Conservation (phyloP, 139 green algal species). For the Limnomonas spitsbergensis region DNA sequence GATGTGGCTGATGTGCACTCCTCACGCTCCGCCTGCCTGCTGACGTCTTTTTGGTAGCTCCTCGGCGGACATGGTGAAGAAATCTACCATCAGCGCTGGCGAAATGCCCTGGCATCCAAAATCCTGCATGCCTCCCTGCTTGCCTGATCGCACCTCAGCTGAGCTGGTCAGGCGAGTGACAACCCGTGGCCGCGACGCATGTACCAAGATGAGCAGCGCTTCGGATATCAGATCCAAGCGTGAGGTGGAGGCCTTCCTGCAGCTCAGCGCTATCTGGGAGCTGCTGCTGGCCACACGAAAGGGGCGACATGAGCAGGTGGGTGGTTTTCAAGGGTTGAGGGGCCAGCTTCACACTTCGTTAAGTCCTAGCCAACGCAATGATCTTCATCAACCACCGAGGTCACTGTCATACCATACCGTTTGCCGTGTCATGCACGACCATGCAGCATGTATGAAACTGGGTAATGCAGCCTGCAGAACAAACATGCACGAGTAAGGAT, state of each 20-base stretch:
- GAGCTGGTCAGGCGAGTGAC: not conserved
- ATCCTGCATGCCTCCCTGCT: too few species aligned
- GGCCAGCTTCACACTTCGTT: too few species aligned
- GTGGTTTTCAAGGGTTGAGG: not conserved
- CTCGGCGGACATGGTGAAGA: not conserved
- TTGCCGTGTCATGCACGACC: not conserved
- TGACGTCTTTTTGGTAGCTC: too few species aligned
- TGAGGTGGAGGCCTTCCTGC: slow-evolving; percentile 40
- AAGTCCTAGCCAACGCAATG: too few species aligned
- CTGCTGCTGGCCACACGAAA: slow-evolving; percentile 30
- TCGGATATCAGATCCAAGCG: slow-evolving; percentile 17
- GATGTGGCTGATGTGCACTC: too few species aligned
- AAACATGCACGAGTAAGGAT: not conserved
- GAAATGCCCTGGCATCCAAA: too few species aligned
- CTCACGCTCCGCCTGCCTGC: too few species aligned
- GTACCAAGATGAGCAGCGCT: not conserved
- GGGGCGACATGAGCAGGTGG: slow-evolving; percentile 34
- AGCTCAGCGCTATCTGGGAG: slow-evolving; percentile 37
- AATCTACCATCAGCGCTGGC: too few species aligned
- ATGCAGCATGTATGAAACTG: not conserved
- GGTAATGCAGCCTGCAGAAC: not conserved
- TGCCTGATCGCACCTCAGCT: slow-evolving; percentile 10
- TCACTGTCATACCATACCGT: not conserved
- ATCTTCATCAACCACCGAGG: too few species aligned
- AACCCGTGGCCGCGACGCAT: slow-evolving; percentile 7